Evolutionary conservation across 2,329 filamentous ascomycete genomes (phyloP).

Genomic region (Ilyonectria sp.): DNA sequence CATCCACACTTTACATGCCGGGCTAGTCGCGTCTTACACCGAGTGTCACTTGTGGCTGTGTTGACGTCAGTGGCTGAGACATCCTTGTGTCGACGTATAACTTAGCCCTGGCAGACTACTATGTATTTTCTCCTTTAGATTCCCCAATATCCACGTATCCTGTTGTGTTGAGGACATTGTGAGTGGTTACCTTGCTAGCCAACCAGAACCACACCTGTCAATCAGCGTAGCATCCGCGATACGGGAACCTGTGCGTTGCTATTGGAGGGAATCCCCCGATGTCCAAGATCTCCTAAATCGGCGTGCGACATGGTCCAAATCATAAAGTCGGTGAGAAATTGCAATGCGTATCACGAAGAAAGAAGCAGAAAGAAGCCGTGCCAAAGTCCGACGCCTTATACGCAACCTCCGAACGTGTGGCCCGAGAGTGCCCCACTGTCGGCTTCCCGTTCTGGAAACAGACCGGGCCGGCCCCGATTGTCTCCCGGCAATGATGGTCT

Average conservation of each 20-base stretch:
- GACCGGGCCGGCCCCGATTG: not conserved
- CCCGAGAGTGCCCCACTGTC: conserved; percentile 8
- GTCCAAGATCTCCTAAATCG: not conserved
- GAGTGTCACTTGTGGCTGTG: not conserved
- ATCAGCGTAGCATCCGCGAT: not conserved
- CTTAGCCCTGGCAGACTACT: no score
- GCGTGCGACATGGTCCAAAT: not conserved
- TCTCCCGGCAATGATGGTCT: not conserved
- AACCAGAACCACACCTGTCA: not conserved
- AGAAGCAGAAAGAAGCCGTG: not conserved
- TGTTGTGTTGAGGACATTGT: not conserved
- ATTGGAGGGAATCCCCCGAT: not conserved
- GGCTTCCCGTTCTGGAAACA: conserved; percentile 9
- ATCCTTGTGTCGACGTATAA: not conserved
- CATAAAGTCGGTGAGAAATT: not conserved
- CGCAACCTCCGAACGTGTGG: not conserved
- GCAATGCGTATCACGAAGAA: not conserved
- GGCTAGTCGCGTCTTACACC: not conserved
- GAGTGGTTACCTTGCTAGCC: not conserved
- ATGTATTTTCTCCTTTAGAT: not conserved
- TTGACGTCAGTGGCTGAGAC: not conserved
- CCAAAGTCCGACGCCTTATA: not conserved
- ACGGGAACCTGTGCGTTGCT: not conserved
- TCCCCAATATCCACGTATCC: not conserved
- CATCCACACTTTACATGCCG: not conserved